These are phyloP conservation scores for Oehlia diaphana DNA, from an alignment of 192 early-diverging fungal genomes.

Conservation along the genomic window DNA sequence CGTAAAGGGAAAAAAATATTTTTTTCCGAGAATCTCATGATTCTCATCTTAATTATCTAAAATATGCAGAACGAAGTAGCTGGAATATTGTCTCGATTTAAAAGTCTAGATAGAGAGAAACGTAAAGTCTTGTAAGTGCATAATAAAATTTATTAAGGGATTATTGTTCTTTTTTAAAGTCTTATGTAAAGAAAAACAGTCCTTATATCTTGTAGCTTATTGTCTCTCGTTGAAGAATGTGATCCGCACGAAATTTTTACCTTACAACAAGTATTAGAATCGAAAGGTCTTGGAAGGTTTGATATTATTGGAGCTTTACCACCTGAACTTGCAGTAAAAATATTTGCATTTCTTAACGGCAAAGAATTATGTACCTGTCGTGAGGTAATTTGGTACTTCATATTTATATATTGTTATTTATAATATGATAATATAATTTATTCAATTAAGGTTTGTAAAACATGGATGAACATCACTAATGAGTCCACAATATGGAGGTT, in stretches of 20 bases:
- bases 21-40: too few species aligned
- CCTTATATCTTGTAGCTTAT: constrained; percentile 7
- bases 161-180: background rate
- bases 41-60: too few species aligned
- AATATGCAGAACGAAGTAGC: background rate
- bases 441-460: constrained; percentile 8
- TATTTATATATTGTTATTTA: too few species aligned
- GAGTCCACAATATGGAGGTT: constrained; percentile 22
- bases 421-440: background rate
- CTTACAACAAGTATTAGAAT: constrained; percentile 9
- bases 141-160: background rate
- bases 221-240: constrained; percentile 12
- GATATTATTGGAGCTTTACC: constrained; percentile 25
- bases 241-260: constrained; percentile 22
- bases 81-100: background rate
- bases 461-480: constrained; percentile 23
- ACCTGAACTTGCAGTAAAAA: constrained; percentile 23
- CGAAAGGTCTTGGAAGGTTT: background rate
- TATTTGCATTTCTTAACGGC: constrained; percentile 6
- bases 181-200: background rate
- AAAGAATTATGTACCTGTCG: constrained; percentile 22
- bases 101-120: background rate
- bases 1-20: too few species aligned
- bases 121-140: constrained; percentile 25
- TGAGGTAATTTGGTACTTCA: background rate